These are phyloP conservation scores for Iberis amara DNA, from an alignment of 441 rosid genomes.

Conservation along the genomic window DNA sequence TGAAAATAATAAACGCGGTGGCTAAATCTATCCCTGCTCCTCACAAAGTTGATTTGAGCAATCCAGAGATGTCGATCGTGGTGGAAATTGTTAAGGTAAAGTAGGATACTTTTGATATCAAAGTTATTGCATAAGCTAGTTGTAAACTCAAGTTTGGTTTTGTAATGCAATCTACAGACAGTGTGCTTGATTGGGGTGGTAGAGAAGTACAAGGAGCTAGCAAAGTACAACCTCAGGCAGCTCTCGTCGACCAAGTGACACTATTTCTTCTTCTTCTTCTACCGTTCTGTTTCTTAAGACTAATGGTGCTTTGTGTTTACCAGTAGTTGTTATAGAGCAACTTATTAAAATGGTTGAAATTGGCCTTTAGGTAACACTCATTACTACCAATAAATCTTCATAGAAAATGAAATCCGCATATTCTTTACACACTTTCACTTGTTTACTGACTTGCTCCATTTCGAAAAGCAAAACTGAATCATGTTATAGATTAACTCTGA, in stretches of 20 bases:
- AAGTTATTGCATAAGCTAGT: conserved; percentile 4
- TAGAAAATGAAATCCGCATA: no score
- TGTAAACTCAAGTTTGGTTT: conserved; percentile 18
- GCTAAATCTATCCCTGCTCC: conserved; percentile 86
- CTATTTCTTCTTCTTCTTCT: conserved; percentile 12
- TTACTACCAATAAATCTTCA: not conserved
- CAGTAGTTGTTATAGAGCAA: conserved; percentile 14
- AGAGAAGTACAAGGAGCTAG: conserved; percentile 82
- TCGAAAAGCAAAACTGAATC: conserved; percentile 18
- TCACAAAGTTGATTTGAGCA: conserved; percentile 88
- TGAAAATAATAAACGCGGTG: conserved; percentile 76
- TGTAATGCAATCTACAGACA: conserved; percentile 42
- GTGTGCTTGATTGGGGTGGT: conserved; percentile 84
- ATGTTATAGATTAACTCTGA: conserved; percentile 25
- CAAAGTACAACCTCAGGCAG: conserved; percentile 83
- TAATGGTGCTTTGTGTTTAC: conserved; percentile 7
- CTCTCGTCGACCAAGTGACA: conserved; percentile 36
- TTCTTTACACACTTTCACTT: no score
- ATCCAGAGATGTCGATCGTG: conserved; percentile 71
- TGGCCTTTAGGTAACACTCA: no score
- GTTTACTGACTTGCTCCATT: no score
- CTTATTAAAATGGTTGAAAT: conserved; percentile 6
- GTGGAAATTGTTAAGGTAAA: conserved; percentile 82
- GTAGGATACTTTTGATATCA: not conserved
- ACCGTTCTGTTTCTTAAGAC: conserved; percentile 14